A percentile compares a stretch with the other conserved stretches of the same genome.
These are phyloP conservation scores for Raffaelea arxii DNA, from an alignment of 2,329 filamentous ascomycete species.

Conservation along the genomic window DNA sequence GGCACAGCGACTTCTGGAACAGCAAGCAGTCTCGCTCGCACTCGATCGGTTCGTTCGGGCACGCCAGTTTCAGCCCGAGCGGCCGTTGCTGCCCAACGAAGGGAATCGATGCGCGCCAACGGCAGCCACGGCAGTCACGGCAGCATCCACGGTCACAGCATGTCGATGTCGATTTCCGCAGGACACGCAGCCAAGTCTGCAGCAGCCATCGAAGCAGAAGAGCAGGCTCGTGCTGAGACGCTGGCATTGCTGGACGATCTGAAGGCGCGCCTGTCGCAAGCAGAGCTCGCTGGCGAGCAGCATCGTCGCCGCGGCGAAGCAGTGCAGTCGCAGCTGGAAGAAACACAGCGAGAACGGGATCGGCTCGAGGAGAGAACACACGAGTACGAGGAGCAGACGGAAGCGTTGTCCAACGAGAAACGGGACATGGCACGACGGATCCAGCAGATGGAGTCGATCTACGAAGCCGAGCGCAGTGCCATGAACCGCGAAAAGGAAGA, in stretches of 20 bases:
- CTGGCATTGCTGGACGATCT: slow-evolving; percentile 73
- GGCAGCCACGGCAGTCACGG: slow-evolving; percentile 5
- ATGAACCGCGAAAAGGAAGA: slow-evolving; percentile 91
- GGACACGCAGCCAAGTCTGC: background rate
- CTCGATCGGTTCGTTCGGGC: slow-evolving; percentile 54
- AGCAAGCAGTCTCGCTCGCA: slow-evolving; percentile 33
- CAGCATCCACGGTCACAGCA: slow-evolving; percentile 26
- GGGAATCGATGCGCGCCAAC: slow-evolving; percentile 28
- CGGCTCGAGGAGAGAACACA: slow-evolving; percentile 82
- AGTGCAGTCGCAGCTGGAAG: slow-evolving; percentile 76
- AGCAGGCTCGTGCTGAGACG: slow-evolving; percentile 71
- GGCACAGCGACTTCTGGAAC: slow-evolving; percentile 13
- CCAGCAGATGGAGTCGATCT: slow-evolving; percentile 84
- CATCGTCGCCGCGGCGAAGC: slow-evolving; percentile 78
- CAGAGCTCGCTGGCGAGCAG: slow-evolving; percentile 68
- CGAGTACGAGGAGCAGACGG: slow-evolving; percentile 75
- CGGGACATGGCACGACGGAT: slow-evolving; percentile 74
- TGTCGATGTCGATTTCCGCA: too few relatives aligned
- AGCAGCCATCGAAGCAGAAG: slow-evolving; percentile 38
- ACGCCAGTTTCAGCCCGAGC: slow-evolving; percentile 64
- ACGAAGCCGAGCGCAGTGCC: slow-evolving; percentile 79
- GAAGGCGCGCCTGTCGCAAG: slow-evolving; percentile 70
- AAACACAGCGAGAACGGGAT: slow-evolving; percentile 71
- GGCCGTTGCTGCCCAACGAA: slow-evolving; percentile 49
- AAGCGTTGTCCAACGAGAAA: slow-evolving; percentile 74